A percentile compares a stretch with the other conserved stretches of the same genome.
These are phyloP conservation scores for Corylus avellana DNA, from an alignment of 306 rosid genomes.

Conservation along the genomic window DNA sequence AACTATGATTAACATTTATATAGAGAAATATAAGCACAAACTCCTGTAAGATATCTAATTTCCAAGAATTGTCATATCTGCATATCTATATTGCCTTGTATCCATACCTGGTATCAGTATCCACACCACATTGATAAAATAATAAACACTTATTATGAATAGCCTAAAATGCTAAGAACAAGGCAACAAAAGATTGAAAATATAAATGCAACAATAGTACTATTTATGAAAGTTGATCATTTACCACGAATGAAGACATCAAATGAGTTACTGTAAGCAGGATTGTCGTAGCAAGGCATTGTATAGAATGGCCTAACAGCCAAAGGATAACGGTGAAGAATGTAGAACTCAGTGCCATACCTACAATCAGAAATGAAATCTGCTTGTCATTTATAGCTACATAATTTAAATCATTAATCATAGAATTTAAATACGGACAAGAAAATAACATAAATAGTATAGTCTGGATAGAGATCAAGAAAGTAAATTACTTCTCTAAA, in stretches of 20 bases:
- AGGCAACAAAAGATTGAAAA: not conserved
- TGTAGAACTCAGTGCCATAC: conserved; percentile 90
- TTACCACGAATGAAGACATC: conserved; percentile 96
- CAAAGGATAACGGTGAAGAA: conserved; percentile 86
- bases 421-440: not conserved
- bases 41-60: not conserved
- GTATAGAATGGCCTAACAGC: conserved; percentile 94
- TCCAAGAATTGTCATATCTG: not conserved
- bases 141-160: not conserved
- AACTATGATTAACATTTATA: not conserved
- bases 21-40: too few species aligned
- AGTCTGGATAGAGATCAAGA: not conserved
- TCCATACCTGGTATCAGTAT: not conserved
- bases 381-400: conserved; percentile 11
- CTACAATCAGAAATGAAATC: conserved; percentile 36
- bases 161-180: not conserved
- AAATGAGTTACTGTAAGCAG: conserved; percentile 78
- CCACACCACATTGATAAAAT: not conserved
- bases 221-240: conserved; percentile 11
- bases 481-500: conserved; percentile 63
- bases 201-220: not conserved
- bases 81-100: not conserved
- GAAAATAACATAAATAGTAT: not conserved
- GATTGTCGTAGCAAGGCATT: conserved; percentile 88
- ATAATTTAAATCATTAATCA: not conserved